phyloP scores from a whole-genome alignment of 192 early-diverging fungal genomes.

The Backusella psychrophila region DNA sequence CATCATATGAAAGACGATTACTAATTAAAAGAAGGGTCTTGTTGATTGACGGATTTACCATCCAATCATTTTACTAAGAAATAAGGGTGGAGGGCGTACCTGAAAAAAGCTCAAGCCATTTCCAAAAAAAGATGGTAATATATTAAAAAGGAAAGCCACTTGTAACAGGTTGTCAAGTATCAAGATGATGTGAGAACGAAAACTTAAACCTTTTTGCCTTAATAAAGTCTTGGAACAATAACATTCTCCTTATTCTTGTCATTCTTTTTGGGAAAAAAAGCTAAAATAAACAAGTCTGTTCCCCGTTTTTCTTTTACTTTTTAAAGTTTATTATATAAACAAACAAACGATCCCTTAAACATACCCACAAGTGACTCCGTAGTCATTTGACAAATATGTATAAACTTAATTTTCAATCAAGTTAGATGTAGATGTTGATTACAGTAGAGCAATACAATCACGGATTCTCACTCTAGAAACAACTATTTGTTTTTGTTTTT shows the following conservation, averaged over 20 bases:
- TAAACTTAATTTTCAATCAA: neutral
- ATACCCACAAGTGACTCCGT: neutral
- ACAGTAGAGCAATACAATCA: neutral
- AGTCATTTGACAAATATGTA: neutral
- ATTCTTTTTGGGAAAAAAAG: neutral
- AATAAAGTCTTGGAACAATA: neutral
- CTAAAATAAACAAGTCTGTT: neutral
- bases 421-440: neutral
- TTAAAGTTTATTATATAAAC: neutral
- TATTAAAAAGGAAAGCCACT: neutral
- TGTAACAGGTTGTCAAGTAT: neutral
- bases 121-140: neutral
- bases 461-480: neutral
- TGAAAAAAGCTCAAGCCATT: neutral
- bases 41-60: neutral
- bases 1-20: neutral
- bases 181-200: neutral
- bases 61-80: neutral
- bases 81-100: neutral
- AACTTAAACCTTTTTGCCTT: neutral
- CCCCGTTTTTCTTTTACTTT: neutral
- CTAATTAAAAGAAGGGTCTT: neutral
- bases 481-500: neutral
- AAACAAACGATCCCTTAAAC: neutral
- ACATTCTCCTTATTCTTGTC: neutral